A percentile compares a stretch with the other conserved stretches of the same genome.
These are phyloP conservation scores for Canavalia ensiformis DNA, from an alignment of 306 rosid species.

Conservation along the genomic window DNA sequence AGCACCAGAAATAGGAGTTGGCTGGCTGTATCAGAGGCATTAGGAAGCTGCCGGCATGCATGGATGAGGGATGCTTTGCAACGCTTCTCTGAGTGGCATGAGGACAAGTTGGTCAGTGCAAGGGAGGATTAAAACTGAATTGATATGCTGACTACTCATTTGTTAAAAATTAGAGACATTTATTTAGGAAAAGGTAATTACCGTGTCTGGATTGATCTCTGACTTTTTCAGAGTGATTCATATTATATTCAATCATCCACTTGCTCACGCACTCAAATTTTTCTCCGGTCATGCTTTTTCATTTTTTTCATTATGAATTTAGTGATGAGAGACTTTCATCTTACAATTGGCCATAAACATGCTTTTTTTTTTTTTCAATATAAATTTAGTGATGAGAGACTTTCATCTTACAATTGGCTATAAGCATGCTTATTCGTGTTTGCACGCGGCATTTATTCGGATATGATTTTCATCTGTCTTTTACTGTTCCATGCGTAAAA, in stretches of 20 bases:
- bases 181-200: conserved; percentile 26
- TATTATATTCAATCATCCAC: conserved; percentile 16
- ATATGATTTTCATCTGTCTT: background rate
- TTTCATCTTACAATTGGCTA: background rate
- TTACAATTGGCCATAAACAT: background rate
- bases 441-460: background rate
- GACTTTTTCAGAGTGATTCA: conserved; percentile 36
- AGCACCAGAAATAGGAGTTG: conserved; percentile 77
- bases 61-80: conserved; percentile 88
- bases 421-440: background rate
- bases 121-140: conserved; percentile 36
- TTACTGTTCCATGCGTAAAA: background rate
- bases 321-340: background rate
- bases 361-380: background rate
- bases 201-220: conserved; percentile 32
- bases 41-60: conserved; percentile 71
- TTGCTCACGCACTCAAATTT: background rate
- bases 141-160: conserved; percentile 41
- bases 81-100: conserved; percentile 72
- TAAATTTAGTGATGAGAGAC: background rate
- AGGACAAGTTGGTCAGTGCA: conserved; percentile 49
- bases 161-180: background rate
- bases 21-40: conserved; percentile 71
- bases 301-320: too few species aligned
- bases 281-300: background rate